phyloP scores from a whole-genome alignment of 1,139 yeast genomes.

The Nakaseomyces sp. region DNA sequence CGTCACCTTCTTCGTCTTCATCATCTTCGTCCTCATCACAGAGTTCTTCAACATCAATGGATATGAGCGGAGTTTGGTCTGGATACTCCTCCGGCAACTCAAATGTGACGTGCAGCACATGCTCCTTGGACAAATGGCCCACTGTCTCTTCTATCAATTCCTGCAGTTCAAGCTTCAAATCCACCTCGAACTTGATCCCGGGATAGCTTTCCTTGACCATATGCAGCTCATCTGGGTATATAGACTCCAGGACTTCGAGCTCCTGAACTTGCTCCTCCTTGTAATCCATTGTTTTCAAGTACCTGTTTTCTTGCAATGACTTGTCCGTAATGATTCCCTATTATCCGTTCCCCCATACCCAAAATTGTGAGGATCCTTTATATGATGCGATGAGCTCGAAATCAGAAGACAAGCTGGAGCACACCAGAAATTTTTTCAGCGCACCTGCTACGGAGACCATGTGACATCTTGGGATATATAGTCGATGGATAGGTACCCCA shows the following conservation, averaged over 20 bases:
- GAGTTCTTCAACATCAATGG: conserved; percentile 17
- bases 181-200: conserved; percentile 30
- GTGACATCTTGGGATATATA: too few species aligned
- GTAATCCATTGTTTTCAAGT: conserved; percentile 51
- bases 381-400: too few species aligned
- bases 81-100: conserved; percentile 29
- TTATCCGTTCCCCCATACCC: too few species aligned
- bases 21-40: conserved; percentile 33
- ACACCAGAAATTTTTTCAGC: too few species aligned
- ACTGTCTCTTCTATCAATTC: conserved; percentile 39
- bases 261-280: conserved; percentile 72
- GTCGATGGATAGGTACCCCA: too few species aligned
- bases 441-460: too few species aligned
- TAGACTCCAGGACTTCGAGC: conserved; percentile 74
- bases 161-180: conserved; percentile 27
- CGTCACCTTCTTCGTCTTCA: conserved; percentile 33
- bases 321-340: too few species aligned
- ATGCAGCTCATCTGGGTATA: conserved; percentile 81
- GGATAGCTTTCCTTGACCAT: conserved; percentile 24
- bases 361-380: too few species aligned
- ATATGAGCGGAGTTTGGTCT: conserved; percentile 25
- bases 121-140: conserved; percentile 34
- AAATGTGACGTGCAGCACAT: conserved; percentile 19
- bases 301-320: not conserved
- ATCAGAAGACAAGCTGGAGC: too few species aligned